Evolutionary conservation across 441 rosid genomes (phyloP).

Genomic region (Arabidopsis lyrata): DNA sequence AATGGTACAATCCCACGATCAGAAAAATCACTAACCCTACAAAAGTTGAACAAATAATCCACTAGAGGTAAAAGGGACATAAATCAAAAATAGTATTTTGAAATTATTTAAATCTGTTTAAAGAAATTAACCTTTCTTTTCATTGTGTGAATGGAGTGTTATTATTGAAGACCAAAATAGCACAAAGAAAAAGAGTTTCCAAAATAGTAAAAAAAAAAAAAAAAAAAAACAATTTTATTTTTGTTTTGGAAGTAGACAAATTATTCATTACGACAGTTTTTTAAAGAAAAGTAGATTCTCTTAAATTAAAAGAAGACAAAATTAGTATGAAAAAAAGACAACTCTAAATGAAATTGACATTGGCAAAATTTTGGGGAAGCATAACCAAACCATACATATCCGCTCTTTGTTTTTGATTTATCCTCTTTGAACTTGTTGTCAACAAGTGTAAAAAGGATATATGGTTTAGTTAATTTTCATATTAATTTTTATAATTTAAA

Average conservation of each 20-base stretch:
- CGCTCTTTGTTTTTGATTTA: too few species aligned
- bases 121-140: background rate
- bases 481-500: too few species aligned
- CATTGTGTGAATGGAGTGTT: slow-evolving; percentile 1
- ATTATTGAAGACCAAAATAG: slow-evolving; percentile 15
- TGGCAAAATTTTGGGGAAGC: background rate
- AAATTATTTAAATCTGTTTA: background rate
- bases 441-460: too few species aligned
- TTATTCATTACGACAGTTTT: background rate
- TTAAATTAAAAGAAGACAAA: background rate
- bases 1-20: slow-evolving; percentile 16
- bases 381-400: too few species aligned
- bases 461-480: too few species aligned
- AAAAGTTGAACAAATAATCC: slow-evolving; percentile 19
- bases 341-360: background rate
- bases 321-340: background rate
- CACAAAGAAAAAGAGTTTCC: background rate
- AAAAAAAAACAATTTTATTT: too few species aligned
- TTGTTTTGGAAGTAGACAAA: too few species aligned
- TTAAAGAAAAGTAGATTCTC: background rate
- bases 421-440: too few species aligned
- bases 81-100: slow-evolving; percentile 11
- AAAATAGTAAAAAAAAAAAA: slow-evolving; percentile 8
- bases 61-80: background rate
- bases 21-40: slow-evolving; percentile 16